phyloP scores from a whole-genome alignment of 2,329 filamentous ascomycete genomes.

The Zymoseptoria ardabiliae region DNA sequence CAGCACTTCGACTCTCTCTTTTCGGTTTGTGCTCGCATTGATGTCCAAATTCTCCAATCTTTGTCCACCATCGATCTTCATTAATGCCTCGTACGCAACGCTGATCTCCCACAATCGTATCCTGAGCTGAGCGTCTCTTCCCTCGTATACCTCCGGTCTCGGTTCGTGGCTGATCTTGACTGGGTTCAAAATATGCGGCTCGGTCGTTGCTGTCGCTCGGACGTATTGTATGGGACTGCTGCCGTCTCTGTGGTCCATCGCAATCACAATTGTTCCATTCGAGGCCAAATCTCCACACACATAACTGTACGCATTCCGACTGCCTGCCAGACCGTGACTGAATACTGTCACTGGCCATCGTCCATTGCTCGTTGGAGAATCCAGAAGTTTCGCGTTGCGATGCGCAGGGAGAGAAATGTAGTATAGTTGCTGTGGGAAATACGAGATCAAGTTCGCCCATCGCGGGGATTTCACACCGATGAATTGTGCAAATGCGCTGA shows the following conservation, averaged over 20 bases:
- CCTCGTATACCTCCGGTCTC: conserved; percentile 53
- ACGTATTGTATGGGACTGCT: conserved; percentile 69
- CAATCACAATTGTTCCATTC: conserved; percentile 72
- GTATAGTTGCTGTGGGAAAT: conserved; percentile 58
- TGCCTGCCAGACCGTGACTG: conserved; percentile 76
- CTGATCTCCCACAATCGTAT: conserved; percentile 75
- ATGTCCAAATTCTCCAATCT: conserved; percentile 40
- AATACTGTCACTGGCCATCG: conserved; percentile 79
- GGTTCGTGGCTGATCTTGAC: conserved; percentile 52
- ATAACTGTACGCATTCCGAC: conserved; percentile 78
- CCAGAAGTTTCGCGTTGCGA: conserved; percentile 60
- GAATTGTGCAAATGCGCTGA: conserved; percentile 70
- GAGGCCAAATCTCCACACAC: conserved; percentile 70
- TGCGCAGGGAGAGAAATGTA: conserved; percentile 66
- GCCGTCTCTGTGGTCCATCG: conserved; percentile 76
- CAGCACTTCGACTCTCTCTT: conserved; percentile 41
- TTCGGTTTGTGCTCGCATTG: conserved; percentile 32
- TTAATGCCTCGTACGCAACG: conserved; percentile 59
- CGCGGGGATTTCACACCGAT: conserved; percentile 50
- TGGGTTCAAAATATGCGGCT: conserved; percentile 38
- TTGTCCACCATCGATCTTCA: conserved; percentile 56
- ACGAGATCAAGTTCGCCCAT: conserved; percentile 22
- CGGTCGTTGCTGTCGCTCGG: conserved; percentile 47
- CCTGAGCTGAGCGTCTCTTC: conserved; percentile 63
- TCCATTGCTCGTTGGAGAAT: conserved; percentile 38